Base-by-base conservation (phyloP, 2,329 filamentous ascomycete genomes). In the Penicillium hordei region DNA sequence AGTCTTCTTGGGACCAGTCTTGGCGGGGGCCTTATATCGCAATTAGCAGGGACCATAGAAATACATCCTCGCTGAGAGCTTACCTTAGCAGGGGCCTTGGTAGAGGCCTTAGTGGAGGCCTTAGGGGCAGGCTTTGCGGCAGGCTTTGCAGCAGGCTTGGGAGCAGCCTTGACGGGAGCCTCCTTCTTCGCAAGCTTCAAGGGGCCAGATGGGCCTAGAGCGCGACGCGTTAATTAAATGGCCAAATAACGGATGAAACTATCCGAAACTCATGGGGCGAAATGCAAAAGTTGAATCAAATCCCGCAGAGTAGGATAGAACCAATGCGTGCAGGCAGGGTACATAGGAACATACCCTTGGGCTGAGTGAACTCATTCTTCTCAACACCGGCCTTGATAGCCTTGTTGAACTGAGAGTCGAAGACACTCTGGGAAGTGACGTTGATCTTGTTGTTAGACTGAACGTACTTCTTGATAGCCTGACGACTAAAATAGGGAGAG, bases 141-240 rank as follows among this genome's bases (percentile, higher is more conserved):
- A 36, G 61, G 44, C 56, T 65, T 63, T 6, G 62, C 38, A 40
- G 61, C 53, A 29, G 63, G 38, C 61, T 67, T 67, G 48, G 60
- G 50, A 51, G 61, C 57, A 23, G 65, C 55, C 64, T 67, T 76
- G 48, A 75, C 70, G 62, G 70, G 69, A 54, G 72, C 57, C 55
- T 84, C 83, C 82, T 91, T 92, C 87, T 93, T 93, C 59, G 89
- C 89, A 60, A 96, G 88, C 88, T 96, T 96, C 78, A 94, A 91
- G 66, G 91, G 89, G 60, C 92, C 92, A 63, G 92, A 96, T 59
- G 91, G 83, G 70, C 89, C 89, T 92, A 59, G 51, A 58, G 45
- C 38, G 25, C 53, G 59, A 68, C 65, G 68, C 64, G 71, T 76
- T 61, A 75, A 70, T 60, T 45, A 52, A 52, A 36, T 21, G 34